Evolutionary conservation across 306 rosid species (phyloP).

Genomic region (Datisca glomerata): DNA sequence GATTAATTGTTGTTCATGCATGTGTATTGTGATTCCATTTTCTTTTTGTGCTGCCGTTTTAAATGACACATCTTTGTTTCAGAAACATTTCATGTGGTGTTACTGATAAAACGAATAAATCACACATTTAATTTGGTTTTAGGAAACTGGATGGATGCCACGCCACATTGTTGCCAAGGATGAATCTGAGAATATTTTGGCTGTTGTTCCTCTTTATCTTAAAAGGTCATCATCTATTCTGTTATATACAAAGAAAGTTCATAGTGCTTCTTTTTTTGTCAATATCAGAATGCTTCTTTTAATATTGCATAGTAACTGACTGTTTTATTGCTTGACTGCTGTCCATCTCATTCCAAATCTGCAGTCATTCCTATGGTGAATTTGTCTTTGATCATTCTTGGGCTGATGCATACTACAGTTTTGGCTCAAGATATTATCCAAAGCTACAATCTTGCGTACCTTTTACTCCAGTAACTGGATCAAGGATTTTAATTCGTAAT

Average conservation of each 20-base stretch:
- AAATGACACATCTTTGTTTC: too few relatives aligned
- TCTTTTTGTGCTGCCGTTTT: too few relatives aligned
- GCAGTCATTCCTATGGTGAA: slow-evolving; percentile 92
- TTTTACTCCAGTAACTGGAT: slow-evolving; percentile 92
- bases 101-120: too few relatives aligned
- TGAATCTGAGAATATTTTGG: slow-evolving; percentile 28
- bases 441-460: slow-evolving; percentile 86
- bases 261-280: not conserved
- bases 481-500: slow-evolving; percentile 68
- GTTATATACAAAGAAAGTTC: slow-evolving; percentile 9
- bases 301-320: not conserved
- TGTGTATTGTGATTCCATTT: too few relatives aligned
- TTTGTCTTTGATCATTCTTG: slow-evolving; percentile 96
- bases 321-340: slow-evolving; percentile 3
- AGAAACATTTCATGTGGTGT: too few relatives aligned
- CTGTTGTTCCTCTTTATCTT: slow-evolving; percentile 79
- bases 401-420: slow-evolving; percentile 82
- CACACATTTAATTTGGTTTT: slow-evolving; percentile 11
- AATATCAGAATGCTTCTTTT: not conserved
- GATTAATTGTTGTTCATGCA: too few relatives aligned
- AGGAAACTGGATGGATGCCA: slow-evolving; percentile 89
- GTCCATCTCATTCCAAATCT: slow-evolving; percentile 12
- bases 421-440: slow-evolving; percentile 72
- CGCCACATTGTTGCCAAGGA: slow-evolving; percentile 66
- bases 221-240: slow-evolving; percentile 36